A percentile compares a stretch with the other conserved stretches of the same genome.
Evolutionary conservation across 225 moss, liverwort and hornwort species (phyloP).

Genomic region (Sphagnum tenellum): DNA sequence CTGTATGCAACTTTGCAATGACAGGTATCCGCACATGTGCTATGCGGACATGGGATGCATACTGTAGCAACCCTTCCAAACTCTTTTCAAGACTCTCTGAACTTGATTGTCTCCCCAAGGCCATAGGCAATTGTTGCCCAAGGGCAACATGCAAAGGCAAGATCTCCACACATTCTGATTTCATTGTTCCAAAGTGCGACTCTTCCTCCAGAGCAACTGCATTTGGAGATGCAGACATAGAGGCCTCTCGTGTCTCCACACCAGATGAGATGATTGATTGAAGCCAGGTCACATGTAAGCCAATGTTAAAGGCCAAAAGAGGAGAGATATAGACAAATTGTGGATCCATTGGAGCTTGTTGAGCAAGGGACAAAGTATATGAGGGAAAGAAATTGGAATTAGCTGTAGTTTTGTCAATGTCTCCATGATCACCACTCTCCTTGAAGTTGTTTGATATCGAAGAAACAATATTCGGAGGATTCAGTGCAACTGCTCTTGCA

Average conservation of each 20-base stretch:
- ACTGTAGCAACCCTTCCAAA: conserved; percentile 17
- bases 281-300: conserved; percentile 44
- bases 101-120: background rate
- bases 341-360: conserved; percentile 9
- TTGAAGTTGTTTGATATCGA: background rate
- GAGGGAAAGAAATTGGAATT: conserved; percentile 19
- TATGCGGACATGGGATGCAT: conserved; percentile 50
- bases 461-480: conserved; percentile 21
- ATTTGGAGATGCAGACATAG: conserved; percentile 8
- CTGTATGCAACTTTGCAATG: conserved; percentile 22
- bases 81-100: conserved; percentile 11
- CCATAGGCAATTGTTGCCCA: conserved; percentile 12
- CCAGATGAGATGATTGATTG: conserved; percentile 20
- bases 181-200: no score
- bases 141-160: conserved; percentile 20
- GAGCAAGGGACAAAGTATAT: conserved; percentile 10
- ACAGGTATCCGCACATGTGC: conserved; percentile 41
- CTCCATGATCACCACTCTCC: background rate
- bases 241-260: conserved; percentile 8
- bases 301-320: conserved; percentile 47
- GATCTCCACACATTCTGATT: conserved; percentile 14
- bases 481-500: conserved; percentile 40
- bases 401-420: conserved; percentile 3
- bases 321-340: conserved; percentile 40
- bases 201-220: background rate